Base-by-base conservation (phyloP, 1,284 basidiomycete species). In the Irpex sp. region DNA sequence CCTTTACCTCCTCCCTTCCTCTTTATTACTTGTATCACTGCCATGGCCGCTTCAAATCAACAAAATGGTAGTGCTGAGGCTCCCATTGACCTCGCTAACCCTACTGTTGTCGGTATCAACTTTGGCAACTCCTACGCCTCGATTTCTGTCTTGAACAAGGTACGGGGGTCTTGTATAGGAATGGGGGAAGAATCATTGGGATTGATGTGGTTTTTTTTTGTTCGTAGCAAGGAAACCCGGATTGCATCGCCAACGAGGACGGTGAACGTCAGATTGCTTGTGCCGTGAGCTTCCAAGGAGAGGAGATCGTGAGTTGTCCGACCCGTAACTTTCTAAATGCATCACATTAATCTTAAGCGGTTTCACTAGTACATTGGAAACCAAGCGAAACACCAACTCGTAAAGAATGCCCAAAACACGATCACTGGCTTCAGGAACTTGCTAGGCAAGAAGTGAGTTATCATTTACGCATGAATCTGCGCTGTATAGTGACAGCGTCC, bases 251-350 rank as follows among this genome's bases (percentile, higher is more conserved):
- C 26, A 98, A 98, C 77, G 96, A 99, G 76, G 97, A 98, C 73
- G 97, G 97, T 57, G 97, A 98, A 76, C 89, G 97, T 49, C 97
- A 99, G 79, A 97, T 99, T 72, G 96, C 96, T 0, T 96, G 93
- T 72, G 94, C 95, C 49, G 84, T 99, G 65, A 89, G 96, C 0
- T 99, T 97, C 77, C 88, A 90, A 66, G 96, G 93, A 26, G 91
- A 94, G 75, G 92, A 98, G 77, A 87, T 90, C 72, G 94, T 94
- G 71, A 71, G 89, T 81, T 26, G 26, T 26, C 26, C 26, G 26
- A 3, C 26, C 26, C n/a, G n/a, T n/a, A n/a, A n/a, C n/a, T n/a
- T n/a, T n/a, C 26, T 26, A 26, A 26, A 26, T 26, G 26, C 26
- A 26, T 26, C 26, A 44, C 44, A 48, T 47, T 31, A 26, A 26